These are phyloP conservation scores for Chlorella variabilis DNA, from an alignment of 163 green algal species.

Conservation along the genomic window DNA sequence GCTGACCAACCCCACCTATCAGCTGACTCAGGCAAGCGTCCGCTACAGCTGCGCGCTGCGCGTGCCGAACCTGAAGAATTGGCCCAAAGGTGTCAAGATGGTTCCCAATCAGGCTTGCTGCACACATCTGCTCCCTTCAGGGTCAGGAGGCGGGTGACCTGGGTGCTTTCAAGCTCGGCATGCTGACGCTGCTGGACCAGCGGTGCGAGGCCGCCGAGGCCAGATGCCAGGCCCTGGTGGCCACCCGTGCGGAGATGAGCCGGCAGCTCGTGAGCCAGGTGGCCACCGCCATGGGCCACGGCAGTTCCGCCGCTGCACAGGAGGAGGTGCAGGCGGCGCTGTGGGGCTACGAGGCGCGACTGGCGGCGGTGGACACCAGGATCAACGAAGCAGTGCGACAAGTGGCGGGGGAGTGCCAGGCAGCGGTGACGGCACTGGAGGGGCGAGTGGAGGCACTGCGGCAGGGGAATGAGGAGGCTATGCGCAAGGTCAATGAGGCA, in stretches of 20 bases:
- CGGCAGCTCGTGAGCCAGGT: neutral
- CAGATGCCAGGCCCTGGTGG: neutral
- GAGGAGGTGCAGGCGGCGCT: no score
- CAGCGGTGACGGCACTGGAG: neutral
- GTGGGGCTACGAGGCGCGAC: no score
- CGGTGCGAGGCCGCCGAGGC: constrained; percentile 7
- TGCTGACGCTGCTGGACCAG: constrained; percentile 19
- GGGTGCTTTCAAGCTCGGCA: neutral
- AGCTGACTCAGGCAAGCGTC: neutral
- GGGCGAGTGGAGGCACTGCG: neutral
- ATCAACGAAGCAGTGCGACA: neutral
- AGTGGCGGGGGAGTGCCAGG: constrained; percentile 7
- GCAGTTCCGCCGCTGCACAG: no score
- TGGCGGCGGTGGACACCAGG: no score
- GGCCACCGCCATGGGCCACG: no score
- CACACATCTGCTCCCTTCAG: no score
- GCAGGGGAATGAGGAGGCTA: neutral
- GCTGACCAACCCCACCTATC: constrained; percentile 2
- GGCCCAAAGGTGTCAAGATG: no score
- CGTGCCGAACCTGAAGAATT: no score
- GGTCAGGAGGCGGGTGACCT: neutral
- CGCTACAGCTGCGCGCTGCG: no score
- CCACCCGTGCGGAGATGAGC: neutral
- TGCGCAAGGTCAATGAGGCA: neutral
- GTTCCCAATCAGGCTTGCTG: no score